Evolutionary conservation across 2,329 filamentous ascomycete species (phyloP), one percentile per base, ranked within the genome.

Genomic region (Exophiala sideris): DNA sequence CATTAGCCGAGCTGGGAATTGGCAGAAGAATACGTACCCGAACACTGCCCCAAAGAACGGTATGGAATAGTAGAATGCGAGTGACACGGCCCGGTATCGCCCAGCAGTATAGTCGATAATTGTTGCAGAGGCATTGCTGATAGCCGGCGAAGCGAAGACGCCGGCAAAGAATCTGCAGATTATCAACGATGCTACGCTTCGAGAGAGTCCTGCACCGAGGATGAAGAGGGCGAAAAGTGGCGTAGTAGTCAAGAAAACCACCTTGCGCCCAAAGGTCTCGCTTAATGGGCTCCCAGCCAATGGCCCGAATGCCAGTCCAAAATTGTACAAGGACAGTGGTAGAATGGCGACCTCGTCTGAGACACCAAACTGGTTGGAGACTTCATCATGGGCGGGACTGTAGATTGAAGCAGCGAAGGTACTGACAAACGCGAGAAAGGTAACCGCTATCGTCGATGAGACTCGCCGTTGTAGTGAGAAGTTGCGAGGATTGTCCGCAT

Each of bases 331-430:
- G 1, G 70, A 67, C 8, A 71, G 56, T 6, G 66, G 65, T 16
- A 72, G 56, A n/a, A 71, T 64, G 7, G 69, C 66, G 4, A 65
- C 59, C 3, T 61, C 62, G 11, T 57, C 50, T 3, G 60, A 59
- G n/a, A 63, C 52, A 8, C 56, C 40, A 41, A 65, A 66, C 6
- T 44, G 16, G 16, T 52, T 67, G 44, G 82, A 82, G 40, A 88
- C 83, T 63, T 86, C 82, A 2, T 69, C 66, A 18, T 79, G 80
- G 21, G 63, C 63, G 1, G 68, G 65, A 2, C 67, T 64, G 52
- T 70, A 71, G 11, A 69, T 64, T 2, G 68, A 68, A 4, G 56
- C 58, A 5, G 55, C 58, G 9, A 62, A 18, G 1, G 59, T 56
- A 47, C 58, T 62, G 20, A 57, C 55, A 42, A 58, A 58, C 8